A percentile compares a stretch with the other conserved stretches of the same genome.
These are phyloP conservation scores for Colletotrichum sp. DNA, from an alignment of 2,329 filamentous ascomycete species.

Conservation along the genomic window DNA sequence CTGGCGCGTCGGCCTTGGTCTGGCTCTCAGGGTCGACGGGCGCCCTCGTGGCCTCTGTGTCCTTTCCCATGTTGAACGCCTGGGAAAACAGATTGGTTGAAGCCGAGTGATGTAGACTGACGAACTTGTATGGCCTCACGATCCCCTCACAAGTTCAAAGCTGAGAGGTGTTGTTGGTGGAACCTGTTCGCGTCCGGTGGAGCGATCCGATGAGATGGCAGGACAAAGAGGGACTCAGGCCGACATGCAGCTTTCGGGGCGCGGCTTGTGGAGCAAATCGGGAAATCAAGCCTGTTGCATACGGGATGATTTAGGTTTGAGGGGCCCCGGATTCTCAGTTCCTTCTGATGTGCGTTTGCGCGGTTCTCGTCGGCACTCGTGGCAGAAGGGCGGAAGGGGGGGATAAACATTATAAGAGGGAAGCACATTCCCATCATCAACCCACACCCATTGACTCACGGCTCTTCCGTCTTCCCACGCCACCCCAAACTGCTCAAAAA, in stretches of 20 bases:
- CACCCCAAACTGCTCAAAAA: neutral
- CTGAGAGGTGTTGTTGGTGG: neutral
- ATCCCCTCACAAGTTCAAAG: neutral
- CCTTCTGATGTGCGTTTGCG: neutral
- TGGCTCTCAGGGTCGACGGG: neutral
- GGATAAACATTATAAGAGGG: neutral
- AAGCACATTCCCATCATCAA: neutral
- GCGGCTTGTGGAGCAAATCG: slow-evolving; percentile 3
- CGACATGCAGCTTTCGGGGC: neutral
- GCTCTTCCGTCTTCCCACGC: neutral
- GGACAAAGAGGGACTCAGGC: neutral
- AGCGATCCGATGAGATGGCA: neutral
- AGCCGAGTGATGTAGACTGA: neutral
- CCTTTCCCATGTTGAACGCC: slow-evolving; percentile 2
- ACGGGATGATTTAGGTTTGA: slow-evolving; percentile 1
- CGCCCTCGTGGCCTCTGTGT: neutral
- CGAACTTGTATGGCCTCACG: neutral
- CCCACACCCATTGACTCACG: slow-evolving; percentile 10
- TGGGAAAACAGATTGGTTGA: neutral
- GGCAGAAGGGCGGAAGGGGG: neutral
- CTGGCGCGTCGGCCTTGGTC: neutral
- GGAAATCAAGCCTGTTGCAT: neutral
- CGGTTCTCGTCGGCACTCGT: slow-evolving; percentile 5
- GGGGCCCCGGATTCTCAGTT: slow-evolving; percentile 20
- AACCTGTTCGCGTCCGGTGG: slow-evolving; percentile 7